A percentile compares a stretch with the other conserved stretches of the same genome.
Conservation (phyloP, 768 basidiomycete genomes). For the Leucosporidium creatinivorum region DNA sequence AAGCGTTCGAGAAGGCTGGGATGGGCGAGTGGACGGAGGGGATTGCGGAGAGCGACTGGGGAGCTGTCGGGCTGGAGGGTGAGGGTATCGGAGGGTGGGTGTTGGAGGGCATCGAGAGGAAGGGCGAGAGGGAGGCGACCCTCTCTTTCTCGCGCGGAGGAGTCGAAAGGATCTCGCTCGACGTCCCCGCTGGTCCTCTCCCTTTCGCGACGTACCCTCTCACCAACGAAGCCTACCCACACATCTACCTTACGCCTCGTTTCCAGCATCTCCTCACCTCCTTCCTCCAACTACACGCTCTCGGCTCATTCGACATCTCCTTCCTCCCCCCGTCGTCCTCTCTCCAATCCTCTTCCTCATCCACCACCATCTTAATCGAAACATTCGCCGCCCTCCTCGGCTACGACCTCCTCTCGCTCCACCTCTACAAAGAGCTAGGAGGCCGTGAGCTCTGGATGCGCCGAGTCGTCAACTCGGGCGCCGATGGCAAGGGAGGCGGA, state of each 20-base stretch:
- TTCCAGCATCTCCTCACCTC: constrained; percentile 25
- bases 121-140: neutral
- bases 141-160: constrained; percentile 7
- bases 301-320: constrained; percentile 17
- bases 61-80: accelerated
- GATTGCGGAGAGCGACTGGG: neutral
- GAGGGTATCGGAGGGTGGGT: constrained; percentile 19
- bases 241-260: constrained; percentile 13
- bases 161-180: neutral
- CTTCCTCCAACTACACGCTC: constrained; percentile 21
- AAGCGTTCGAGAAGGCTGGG: neutral
- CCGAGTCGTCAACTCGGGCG: constrained; percentile 7
- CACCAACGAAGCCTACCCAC: neutral
- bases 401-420: constrained; percentile 16
- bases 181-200: neutral
- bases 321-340: constrained; percentile 10
- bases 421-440: constrained; percentile 28
- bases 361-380: constrained; percentile 16
- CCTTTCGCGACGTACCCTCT: constrained; percentile 12
- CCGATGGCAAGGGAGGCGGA: neutral
- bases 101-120: neutral
- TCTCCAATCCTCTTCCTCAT: constrained; percentile 9
- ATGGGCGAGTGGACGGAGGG: constrained; percentile 7
- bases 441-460: constrained; percentile 30
- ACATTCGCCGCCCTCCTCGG: constrained; percentile 19